Conservation (phyloP, 257 asterid genomes). For the Thymus mandschuricus region DNA sequence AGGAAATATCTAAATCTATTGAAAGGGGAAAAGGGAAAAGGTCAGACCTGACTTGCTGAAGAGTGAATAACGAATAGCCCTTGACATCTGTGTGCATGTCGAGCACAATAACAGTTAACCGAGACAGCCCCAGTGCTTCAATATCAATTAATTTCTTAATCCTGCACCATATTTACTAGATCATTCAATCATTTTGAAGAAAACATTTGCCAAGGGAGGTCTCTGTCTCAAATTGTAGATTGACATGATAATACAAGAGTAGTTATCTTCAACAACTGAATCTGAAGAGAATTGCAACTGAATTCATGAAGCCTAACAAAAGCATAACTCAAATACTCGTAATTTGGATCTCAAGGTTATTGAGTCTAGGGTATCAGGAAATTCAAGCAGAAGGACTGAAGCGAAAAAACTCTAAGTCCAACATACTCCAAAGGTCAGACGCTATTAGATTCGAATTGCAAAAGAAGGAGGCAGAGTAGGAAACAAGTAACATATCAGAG, state of each 20-base stretch:
- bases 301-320: slow-evolving; percentile 20
- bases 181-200: background rate
- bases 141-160: slow-evolving; percentile 85
- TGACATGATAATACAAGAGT: background rate
- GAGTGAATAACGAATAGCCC: slow-evolving; percentile 91
- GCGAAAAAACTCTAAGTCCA: slow-evolving; percentile 10
- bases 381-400: background rate
- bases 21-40: slow-evolving; percentile 12
- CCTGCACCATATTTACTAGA: slow-evolving; percentile 46
- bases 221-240: background rate
- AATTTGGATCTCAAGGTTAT: slow-evolving; percentile 18
- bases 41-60: slow-evolving; percentile 92
- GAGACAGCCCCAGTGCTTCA: slow-evolving; percentile 82
- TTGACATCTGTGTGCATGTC: slow-evolving; percentile 89
- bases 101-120: slow-evolving; percentile 72
- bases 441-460: background rate
- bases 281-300: background rate
- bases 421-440: slow-evolving; percentile 1
- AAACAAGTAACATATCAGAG: background rate
- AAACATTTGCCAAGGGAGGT: background rate
- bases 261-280: slow-evolving; percentile 1
- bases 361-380: background rate
- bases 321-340: slow-evolving; percentile 11
- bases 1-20: slow-evolving; percentile 14
- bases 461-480: background rate